Base-by-base conservation (phyloP, 1,284 basidiomycete species). In the Cutaneotrichosporon daszewskae region DNA sequence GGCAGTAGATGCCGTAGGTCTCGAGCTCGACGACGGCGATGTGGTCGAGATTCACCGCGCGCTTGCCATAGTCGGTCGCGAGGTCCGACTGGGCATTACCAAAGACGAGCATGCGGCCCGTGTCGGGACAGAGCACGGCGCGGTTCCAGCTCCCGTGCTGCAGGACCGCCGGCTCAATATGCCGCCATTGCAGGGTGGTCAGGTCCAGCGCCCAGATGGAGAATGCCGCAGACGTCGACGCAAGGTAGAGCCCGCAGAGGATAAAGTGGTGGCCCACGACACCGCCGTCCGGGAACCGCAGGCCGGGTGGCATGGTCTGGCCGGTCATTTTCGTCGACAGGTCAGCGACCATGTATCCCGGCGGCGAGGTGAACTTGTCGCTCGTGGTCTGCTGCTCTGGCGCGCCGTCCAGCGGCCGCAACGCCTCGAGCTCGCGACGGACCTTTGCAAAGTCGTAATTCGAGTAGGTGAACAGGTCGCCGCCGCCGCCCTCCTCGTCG, bases 251-350 rank as follows among this genome's bases (percentile, higher is more conserved):
- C 24, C 89, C 88, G 12, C 85, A 86, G 39, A 92, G 82, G 62
- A 92, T 84, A 59, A 95, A 79, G 67, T 91, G 82, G 29, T 80
- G 82, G 22, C 90, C 90, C 17, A 94, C 75, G 51, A 94, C 82
- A 27, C 87, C 86, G 17, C 90, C 91, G 0, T 87, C 86, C 8
- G 91, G 91, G 72, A 96, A 96, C 9, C 91, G 83, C 37, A 95
- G 78, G 13, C 91, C 91, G 0, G 89, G 91, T 22, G 91, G 91
- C 53, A 89, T 83, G 37, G 78, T 73, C 6, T 85, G 83, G 7
- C 65, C 66, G 17, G 47, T 45, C 62, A 66, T 62, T 16, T 53
- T 50, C 19, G 19, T n/a, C 14, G 78, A 78, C 80, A 60, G 40
- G 43, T 68, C 65, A 45, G 87, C 88, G 19, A 82, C 74, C 17